Evolutionary conservation across 2,329 filamentous ascomycete species (phyloP).

Genomic region (Thelonectria olida): DNA sequence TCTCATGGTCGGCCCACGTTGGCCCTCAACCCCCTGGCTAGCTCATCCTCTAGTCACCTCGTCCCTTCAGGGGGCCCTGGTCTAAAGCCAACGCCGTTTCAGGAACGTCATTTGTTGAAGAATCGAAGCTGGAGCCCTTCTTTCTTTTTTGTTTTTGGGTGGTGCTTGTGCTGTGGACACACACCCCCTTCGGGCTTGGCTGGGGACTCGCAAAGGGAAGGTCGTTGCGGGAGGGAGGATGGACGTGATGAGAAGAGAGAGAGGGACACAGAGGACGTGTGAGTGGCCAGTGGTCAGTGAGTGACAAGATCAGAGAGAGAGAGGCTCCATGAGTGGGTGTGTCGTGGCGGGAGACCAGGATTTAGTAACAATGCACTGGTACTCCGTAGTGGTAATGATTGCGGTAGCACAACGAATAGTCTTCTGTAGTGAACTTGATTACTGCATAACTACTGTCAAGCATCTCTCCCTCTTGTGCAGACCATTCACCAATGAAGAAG

Average conservation of each 20-base stretch:
- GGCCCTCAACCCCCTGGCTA: conserved; percentile 35
- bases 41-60: conserved; percentile 29
- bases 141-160: conserved; percentile 2
- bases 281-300: no score
- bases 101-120: conserved; percentile 41
- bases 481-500: no score
- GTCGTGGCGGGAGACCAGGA: no score
- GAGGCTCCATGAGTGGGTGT: no score
- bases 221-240: background rate
- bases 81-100: conserved; percentile 36
- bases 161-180: background rate
- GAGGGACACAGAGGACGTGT: background rate
- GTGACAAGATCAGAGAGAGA: no score
- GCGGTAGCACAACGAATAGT: no score
- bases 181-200: conserved; percentile 3
- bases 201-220: conserved; percentile 10
- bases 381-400: no score
- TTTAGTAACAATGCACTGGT: no score
- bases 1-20: conserved; percentile 36
- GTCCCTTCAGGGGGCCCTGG: conserved; percentile 31
- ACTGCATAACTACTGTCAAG: no score
- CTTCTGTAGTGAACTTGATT: no score
- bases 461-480: no score
- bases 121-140: background rate
- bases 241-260: background rate